Conservation (phyloP, 2,329 filamentous ascomycete genomes). For the Fusarium redolens region DNA sequence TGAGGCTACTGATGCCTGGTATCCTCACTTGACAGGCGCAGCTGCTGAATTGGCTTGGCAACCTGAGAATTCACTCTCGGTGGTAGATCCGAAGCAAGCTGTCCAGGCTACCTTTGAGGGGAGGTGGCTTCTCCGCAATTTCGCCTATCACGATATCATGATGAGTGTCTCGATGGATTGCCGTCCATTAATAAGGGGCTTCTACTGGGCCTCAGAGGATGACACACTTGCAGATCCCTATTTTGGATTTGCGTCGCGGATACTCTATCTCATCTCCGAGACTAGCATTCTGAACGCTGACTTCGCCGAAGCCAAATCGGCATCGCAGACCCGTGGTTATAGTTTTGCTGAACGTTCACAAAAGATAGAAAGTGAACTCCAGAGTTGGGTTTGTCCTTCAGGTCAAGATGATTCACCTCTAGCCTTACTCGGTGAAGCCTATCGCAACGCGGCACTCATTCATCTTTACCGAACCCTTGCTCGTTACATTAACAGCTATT, state of each 20-base stretch:
- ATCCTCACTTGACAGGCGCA: constrained; percentile 32
- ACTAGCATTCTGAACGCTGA: background rate
- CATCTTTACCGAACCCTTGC: background rate
- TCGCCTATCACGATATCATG: constrained; percentile 28
- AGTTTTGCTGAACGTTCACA: background rate
- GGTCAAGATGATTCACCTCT: background rate
- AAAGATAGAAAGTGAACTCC: background rate
- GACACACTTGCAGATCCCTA: background rate
- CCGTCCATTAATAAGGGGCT: background rate
- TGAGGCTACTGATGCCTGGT: constrained; percentile 30
- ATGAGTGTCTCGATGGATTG: constrained; percentile 23
- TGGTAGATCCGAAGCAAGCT: background rate
- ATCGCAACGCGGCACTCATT: background rate
- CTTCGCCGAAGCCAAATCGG: background rate
- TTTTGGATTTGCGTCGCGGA: background rate
- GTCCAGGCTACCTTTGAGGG: constrained; percentile 24
- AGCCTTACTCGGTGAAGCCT: background rate
- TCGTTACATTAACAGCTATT: background rate
- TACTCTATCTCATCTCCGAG: background rate
- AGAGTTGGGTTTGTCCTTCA: background rate
- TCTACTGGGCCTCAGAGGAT: background rate
- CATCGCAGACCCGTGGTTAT: background rate
- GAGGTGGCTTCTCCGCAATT: constrained; percentile 37
- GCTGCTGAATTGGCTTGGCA: constrained; percentile 8
- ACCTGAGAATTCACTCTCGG: background rate